phyloP scores from a whole-genome alignment of 1,139 yeast species.

The Debaryomyces robertsiae region DNA sequence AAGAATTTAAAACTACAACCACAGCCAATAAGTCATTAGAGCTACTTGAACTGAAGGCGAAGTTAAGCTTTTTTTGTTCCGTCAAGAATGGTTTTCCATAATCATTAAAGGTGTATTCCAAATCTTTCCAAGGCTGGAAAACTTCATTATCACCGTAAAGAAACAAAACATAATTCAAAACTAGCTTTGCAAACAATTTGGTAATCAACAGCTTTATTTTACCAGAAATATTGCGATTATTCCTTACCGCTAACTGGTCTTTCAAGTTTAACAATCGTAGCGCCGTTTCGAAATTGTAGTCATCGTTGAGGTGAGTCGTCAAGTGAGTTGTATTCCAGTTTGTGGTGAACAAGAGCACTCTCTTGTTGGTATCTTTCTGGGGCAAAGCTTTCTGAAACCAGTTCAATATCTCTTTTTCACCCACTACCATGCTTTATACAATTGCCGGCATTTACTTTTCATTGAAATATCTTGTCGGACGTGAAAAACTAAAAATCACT shows the following conservation, averaged over 20 bases:
- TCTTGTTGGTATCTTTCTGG: neutral
- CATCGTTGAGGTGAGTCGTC: constrained; percentile 28
- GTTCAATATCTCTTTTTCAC: constrained; percentile 5
- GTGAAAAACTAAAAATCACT: too few species aligned
- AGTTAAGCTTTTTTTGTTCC: constrained; percentile 16
- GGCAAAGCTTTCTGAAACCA: neutral
- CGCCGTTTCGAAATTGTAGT: constrained; percentile 34
- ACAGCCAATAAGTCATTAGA: constrained; percentile 54
- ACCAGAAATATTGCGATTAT: constrained; percentile 24
- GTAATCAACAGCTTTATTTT: constrained; percentile 25
- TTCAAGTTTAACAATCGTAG: constrained; percentile 40
- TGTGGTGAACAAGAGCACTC: constrained; percentile 21
- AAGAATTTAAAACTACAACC: constrained; percentile 35
- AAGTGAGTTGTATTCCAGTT: constrained; percentile 17
- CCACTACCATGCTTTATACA: neutral
- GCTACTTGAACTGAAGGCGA: constrained; percentile 56
- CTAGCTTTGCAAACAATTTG: constrained; percentile 27
- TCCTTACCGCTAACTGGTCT: constrained; percentile 35
- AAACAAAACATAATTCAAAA: constrained; percentile 25
- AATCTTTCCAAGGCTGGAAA: constrained; percentile 22
- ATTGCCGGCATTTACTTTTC: too few species aligned
- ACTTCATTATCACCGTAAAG: constrained; percentile 5
- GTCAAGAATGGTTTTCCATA: constrained; percentile 40
- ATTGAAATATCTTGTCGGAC: too few species aligned
- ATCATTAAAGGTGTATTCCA: constrained; percentile 27